Evolutionary conservation across 2,329 filamentous ascomycete genomes (phyloP).

Genomic region (Chrysosporium keratinophilum): DNA sequence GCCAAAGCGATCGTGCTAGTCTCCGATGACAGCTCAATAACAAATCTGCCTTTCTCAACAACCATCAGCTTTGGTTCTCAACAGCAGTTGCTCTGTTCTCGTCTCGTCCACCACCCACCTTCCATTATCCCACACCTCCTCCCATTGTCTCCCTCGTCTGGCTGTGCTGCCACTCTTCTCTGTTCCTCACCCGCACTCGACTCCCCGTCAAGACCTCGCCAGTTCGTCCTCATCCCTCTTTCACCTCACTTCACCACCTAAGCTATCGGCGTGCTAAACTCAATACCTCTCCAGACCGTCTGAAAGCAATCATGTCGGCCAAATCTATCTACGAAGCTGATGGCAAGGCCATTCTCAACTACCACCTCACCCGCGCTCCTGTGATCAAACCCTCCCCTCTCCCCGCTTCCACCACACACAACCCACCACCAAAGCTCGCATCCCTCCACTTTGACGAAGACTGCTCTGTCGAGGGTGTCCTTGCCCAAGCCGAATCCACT

Average conservation of each 20-base stretch:
- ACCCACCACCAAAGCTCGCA: conserved; percentile 80
- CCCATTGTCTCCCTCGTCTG: background rate
- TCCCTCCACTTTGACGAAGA: conserved; percentile 89
- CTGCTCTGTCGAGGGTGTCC: conserved; percentile 67
- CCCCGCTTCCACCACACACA: conserved; percentile 73
- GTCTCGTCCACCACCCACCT: background rate
- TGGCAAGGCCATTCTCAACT: conserved; percentile 99
- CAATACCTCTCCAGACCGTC: background rate
- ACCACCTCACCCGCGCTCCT: conserved; percentile 94
- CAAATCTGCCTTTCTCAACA: background rate
- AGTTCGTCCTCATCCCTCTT: background rate
- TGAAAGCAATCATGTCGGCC: conserved; percentile 60
- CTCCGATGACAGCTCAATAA: conserved; percentile 13
- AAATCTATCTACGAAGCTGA: conserved; percentile 98
- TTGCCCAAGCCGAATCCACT: conserved; percentile 90
- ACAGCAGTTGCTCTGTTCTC: background rate
- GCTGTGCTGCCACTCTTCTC: background rate
- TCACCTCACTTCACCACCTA: background rate
- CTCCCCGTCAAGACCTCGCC: conserved; percentile 7
- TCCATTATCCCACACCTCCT: background rate
- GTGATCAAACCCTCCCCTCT: conserved; percentile 98
- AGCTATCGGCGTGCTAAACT: background rate
- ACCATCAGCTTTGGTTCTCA: background rate
- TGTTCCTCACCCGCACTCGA: conserved; percentile 13
- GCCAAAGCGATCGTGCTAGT: conserved; percentile 3